A percentile compares a stretch with the other conserved stretches of the same genome.
phyloP scores from a whole-genome alignment of 208 protist species.

The Leishmania major region DNA sequence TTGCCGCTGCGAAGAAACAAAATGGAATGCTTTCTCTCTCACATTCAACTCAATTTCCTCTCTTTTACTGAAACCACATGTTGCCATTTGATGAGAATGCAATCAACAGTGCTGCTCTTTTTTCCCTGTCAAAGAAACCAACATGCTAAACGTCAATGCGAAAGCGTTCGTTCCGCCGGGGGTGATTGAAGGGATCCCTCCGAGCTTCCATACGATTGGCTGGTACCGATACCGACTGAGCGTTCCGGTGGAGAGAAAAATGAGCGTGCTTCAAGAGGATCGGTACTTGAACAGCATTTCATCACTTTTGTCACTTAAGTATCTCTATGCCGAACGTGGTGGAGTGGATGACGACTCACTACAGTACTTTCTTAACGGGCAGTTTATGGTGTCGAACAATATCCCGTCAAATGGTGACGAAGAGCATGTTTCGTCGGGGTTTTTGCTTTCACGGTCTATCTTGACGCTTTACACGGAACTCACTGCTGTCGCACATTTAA shows the following conservation, averaged over 20 bases:
- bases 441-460: constrained; percentile 67
- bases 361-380: constrained; percentile 49
- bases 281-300: constrained; percentile 49
- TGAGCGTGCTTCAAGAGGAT: constrained; percentile 35
- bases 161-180: constrained; percentile 75
- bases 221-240: constrained; percentile 72
- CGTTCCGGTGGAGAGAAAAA: constrained; percentile 32
- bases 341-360: constrained; percentile 53
- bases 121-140: constrained; percentile 1
- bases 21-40: not conserved
- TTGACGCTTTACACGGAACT: constrained; percentile 52
- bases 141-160: constrained; percentile 80
- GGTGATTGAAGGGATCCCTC: constrained; percentile 25
- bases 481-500: constrained; percentile 41
- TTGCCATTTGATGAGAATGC: not conserved
- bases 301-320: constrained; percentile 54
- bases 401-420: constrained; percentile 8
- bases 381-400: constrained; percentile 57
- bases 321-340: constrained; percentile 48
- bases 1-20: not conserved
- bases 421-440: constrained; percentile 47
- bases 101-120: not conserved
- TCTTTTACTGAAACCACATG: not conserved
- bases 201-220: constrained; percentile 22
- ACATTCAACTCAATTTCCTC: not conserved